Evolutionary conservation across 495 filamentous ascomycete species (phyloP).

Genomic region (Penicillium ucsense): DNA sequence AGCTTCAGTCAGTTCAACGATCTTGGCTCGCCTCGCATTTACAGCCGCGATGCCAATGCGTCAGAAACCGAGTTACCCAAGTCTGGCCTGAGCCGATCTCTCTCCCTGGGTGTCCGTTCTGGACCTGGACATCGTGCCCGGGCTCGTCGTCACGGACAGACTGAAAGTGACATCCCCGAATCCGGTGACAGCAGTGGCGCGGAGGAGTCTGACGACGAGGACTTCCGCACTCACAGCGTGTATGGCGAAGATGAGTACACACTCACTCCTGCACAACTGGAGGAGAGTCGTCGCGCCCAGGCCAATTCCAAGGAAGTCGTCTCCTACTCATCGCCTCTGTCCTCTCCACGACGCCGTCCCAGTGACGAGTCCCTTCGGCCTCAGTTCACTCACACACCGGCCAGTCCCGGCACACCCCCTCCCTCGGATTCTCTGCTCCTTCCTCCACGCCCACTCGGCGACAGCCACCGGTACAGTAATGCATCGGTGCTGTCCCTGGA

Average conservation of each 20-base stretch:
- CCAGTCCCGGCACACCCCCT: slow-evolving; percentile 20
- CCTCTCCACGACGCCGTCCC: slow-evolving; percentile 9
- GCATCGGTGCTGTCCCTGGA: slow-evolving; percentile 43
- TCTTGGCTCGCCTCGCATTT: slow-evolving; percentile 37
- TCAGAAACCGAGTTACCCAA: slow-evolving; percentile 26
- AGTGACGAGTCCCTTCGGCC: slow-evolving; percentile 24
- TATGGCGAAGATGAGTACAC: slow-evolving; percentile 40
- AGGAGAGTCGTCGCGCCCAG: slow-evolving; percentile 27
- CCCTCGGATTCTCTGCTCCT: slow-evolving; percentile 27
- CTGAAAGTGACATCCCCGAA: slow-evolving; percentile 14
- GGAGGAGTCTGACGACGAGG: slow-evolving; percentile 35
- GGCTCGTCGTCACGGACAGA: slow-evolving; percentile 21
- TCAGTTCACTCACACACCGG: slow-evolving; percentile 12
- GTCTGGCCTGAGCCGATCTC: slow-evolving; percentile 27
- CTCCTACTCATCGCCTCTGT: slow-evolving; percentile 1
- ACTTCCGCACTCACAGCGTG: slow-evolving; percentile 27
- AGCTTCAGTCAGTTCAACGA: slow-evolving; percentile 34
- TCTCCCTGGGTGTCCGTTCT: slow-evolving; percentile 36
- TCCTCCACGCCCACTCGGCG: slow-evolving; percentile 18
- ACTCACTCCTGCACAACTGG: slow-evolving; percentile 29
- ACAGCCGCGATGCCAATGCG: slow-evolving; percentile 31
- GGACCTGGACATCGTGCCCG: slow-evolving; percentile 34
- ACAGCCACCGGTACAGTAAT: slow-evolving; percentile 30
- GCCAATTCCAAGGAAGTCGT: slow-evolving; percentile 9
- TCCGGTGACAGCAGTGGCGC: slow-evolving; percentile 9